A percentile compares a stretch with the other conserved stretches of the same genome.
These are phyloP conservation scores for Ophiostoma tasmaniense DNA, from an alignment of 2,329 filamentous ascomycete genomes.

Conservation along the genomic window DNA sequence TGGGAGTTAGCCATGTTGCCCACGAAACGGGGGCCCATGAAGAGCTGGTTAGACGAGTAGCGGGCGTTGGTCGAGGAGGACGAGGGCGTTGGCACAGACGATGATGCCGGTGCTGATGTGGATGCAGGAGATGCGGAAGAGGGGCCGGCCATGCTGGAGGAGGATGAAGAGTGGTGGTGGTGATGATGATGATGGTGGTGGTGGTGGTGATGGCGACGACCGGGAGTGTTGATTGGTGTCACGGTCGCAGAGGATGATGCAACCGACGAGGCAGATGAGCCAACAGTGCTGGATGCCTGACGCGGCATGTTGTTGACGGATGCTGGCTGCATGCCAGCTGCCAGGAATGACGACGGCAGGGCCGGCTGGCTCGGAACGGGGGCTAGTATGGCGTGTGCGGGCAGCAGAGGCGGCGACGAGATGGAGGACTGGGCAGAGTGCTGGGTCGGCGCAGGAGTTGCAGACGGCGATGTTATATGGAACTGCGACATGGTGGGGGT, in stretches of 20 bases:
- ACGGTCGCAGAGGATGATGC: constrained; percentile 4
- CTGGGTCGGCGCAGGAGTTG: constrained; percentile 37
- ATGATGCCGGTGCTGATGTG: neutral
- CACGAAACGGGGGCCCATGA: neutral
- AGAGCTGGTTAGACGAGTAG: neutral
- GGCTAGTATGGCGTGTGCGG: constrained; percentile 2
- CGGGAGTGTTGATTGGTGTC: neutral
- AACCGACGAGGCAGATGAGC: constrained; percentile 21
- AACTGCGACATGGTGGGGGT: constrained; percentile 54
- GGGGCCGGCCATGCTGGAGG: constrained; percentile 47
- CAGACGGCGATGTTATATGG: constrained; percentile 56
- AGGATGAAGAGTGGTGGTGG: constrained; percentile 49
- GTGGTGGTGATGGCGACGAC: constrained; percentile 11
- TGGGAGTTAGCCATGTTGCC: constrained; percentile 60
- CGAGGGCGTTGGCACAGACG: neutral
- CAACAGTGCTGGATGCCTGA: neutral
- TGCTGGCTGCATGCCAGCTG: constrained; percentile 1
- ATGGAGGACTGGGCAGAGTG: constrained; percentile 11
- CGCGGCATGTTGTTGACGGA: constrained; percentile 33
- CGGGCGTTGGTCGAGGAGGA: neutral
- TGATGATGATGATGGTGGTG: constrained; percentile 35
- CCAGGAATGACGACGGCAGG: neutral
- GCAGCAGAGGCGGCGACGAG: constrained; percentile 11
- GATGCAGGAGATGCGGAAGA: constrained; percentile 44
- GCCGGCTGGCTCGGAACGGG: constrained; percentile 5